Evolutionary conservation across 176 grass and related monocot genomes (phyloP).

Genomic region (Poa annua): DNA sequence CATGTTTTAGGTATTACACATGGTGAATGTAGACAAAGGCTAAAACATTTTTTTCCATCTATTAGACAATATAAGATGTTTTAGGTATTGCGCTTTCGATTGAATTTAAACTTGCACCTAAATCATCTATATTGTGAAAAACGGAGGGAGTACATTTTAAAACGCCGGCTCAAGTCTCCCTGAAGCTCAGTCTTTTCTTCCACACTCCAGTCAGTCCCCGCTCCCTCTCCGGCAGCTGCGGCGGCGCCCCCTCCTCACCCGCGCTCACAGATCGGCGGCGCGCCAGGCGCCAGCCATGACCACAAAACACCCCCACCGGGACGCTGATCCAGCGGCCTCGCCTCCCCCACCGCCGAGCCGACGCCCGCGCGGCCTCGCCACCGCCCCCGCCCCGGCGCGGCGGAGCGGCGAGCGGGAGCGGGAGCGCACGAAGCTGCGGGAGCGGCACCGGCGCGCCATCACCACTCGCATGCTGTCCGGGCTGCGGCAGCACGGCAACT

Average conservation of each 20-base stretch:
- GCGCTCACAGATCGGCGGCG: conserved; percentile 46
- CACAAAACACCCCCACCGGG: conserved; percentile 37
- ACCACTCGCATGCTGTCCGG: conserved; percentile 94
- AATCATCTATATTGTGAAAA: no score
- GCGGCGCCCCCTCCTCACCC: neutral
- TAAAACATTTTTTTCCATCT: no score
- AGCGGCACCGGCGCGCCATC: conserved; percentile 88
- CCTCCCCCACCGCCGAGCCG: conserved; percentile 53
- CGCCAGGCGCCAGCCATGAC: conserved; percentile 22
- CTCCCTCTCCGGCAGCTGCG: neutral
- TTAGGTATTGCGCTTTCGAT: no score
- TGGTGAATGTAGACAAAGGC: no score
- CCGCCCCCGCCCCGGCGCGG: conserved; percentile 23
- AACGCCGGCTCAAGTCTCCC: no score
- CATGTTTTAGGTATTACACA: no score
- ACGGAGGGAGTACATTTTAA: no score
- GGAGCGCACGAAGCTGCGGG: conserved; percentile 91
- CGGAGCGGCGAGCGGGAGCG: conserved; percentile 64
- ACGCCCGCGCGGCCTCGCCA: conserved; percentile 65
- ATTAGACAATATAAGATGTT: no score
- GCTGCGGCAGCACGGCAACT: conserved; percentile 92
- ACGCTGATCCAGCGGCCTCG: conserved; percentile 30
- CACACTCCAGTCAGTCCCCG: neutral
- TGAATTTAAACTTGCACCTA: no score
- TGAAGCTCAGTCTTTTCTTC: neutral